Conservation (phyloP, 352 stramenopile species). For the Globisporangium canariense region DNA sequence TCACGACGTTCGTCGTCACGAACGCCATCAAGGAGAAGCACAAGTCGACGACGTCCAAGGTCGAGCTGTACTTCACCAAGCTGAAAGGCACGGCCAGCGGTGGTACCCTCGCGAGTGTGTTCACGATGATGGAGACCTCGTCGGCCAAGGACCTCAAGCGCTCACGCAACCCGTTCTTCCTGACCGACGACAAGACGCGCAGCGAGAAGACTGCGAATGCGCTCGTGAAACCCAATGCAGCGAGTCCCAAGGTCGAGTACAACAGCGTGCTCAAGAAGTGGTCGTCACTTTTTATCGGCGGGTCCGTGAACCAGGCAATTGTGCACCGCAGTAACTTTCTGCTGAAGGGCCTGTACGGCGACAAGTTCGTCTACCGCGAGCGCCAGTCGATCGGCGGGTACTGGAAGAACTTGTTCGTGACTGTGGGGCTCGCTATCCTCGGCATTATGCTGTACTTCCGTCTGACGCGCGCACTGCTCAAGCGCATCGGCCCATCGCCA, state of each 20-base stretch:
- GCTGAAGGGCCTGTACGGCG: slow-evolving; percentile 52
- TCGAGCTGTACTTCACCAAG: slow-evolving; percentile 50
- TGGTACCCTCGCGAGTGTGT: slow-evolving; percentile 53
- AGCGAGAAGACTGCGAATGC: slow-evolving; percentile 25
- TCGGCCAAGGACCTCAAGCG: slow-evolving; percentile 34
- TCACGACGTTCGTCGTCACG: slow-evolving; percentile 70
- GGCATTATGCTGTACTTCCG: slow-evolving; percentile 53
- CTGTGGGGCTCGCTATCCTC: slow-evolving; percentile 19
- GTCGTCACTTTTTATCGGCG: slow-evolving; percentile 79
- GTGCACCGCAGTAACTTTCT: slow-evolving; percentile 76
- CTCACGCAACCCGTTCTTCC: slow-evolving; percentile 49
- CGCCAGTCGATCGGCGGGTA: slow-evolving; percentile 46
- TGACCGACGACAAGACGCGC: slow-evolving; percentile 48
- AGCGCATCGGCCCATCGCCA: slow-evolving; percentile 60
- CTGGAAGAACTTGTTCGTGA: slow-evolving; percentile 11
- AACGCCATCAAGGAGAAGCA: slow-evolving; percentile 59
- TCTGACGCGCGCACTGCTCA: slow-evolving; percentile 56
- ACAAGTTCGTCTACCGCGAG: slow-evolving; percentile 64
- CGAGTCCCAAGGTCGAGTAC: slow-evolving; percentile 43
- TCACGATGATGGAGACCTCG: slow-evolving; percentile 55
- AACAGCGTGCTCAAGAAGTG: slow-evolving; percentile 63
- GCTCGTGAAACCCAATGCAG: slow-evolving; percentile 38
- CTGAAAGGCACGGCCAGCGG: slow-evolving; percentile 56
- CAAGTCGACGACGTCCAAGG: slow-evolving; percentile 29
- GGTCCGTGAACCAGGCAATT: slow-evolving; percentile 69